phyloP scores from a whole-genome alignment of 2,329 filamentous ascomycete genomes.

The Macrophomina phaseolina region DNA sequence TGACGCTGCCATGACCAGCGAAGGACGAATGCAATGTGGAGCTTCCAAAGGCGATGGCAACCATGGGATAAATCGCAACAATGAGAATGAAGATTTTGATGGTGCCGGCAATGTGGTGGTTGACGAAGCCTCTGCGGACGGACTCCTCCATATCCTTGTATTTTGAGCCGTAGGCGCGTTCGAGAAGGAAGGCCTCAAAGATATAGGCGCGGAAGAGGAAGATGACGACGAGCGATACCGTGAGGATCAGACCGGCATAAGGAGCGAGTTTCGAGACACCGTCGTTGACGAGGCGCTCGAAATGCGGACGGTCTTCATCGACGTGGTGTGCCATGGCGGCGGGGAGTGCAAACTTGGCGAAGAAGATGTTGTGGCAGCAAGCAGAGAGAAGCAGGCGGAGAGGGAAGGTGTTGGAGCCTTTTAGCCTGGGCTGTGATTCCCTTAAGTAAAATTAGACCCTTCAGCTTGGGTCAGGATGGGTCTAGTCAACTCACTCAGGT shows the following conservation, averaged over 20 bases:
- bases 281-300: neutral
- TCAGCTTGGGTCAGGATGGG: too few relatives aligned
- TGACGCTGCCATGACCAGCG: conserved; percentile 39
- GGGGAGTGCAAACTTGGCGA: neutral
- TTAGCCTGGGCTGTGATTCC: too few relatives aligned
- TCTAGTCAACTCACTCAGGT: too few relatives aligned
- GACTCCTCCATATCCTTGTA: conserved; percentile 46
- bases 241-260: conserved; percentile 35
- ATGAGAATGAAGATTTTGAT: conserved; percentile 51
- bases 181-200: conserved; percentile 49
- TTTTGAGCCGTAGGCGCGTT: conserved; percentile 41
- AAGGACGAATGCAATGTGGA: conserved; percentile 42
- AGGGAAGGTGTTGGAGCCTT: too few relatives aligned
- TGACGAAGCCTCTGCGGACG: conserved; percentile 50
- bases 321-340: neutral
- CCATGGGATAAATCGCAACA: conserved; percentile 50
- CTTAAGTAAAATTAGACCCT: too few relatives aligned
- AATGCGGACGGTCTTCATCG: neutral
- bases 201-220: conserved; percentile 39
- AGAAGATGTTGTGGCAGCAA: too few relatives aligned
- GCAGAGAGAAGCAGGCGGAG: too few relatives aligned
- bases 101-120: conserved; percentile 53
- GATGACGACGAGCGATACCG: conserved; percentile 30
- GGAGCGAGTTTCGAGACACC: conserved; percentile 32
- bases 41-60: conserved; percentile 44